phyloP scores from a whole-genome alignment of 1,139 yeast genomes.

The Insectozyma bohioensis region DNA sequence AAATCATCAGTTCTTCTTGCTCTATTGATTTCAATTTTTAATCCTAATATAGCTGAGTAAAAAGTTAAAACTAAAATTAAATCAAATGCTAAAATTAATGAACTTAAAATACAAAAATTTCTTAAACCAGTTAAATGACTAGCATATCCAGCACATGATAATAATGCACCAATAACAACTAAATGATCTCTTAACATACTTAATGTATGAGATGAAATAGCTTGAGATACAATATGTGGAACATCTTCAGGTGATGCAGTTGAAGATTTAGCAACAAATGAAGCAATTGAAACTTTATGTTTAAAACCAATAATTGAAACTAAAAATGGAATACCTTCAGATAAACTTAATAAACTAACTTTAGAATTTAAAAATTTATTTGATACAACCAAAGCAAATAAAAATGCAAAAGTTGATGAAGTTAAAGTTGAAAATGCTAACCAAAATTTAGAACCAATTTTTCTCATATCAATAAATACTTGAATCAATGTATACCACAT shows the following conservation, averaged over 20 bases:
- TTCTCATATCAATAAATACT: slow-evolving; percentile 78
- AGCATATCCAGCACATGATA: slow-evolving; percentile 68
- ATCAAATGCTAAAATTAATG: slow-evolving; percentile 74
- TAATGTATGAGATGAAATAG: slow-evolving; percentile 67
- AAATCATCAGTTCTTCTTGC: slow-evolving; percentile 84
- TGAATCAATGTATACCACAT: slow-evolving; percentile 86
- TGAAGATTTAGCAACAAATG: slow-evolving; percentile 53
- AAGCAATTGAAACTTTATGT: slow-evolving; percentile 76
- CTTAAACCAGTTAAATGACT: slow-evolving; percentile 71
- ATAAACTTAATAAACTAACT: slow-evolving; percentile 72
- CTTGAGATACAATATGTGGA: slow-evolving; percentile 49
- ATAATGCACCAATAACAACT: slow-evolving; percentile 71
- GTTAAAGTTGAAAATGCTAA: slow-evolving; percentile 79
- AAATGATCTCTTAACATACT: slow-evolving; percentile 78
- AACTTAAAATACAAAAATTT: slow-evolving; percentile 79
- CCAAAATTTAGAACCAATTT: slow-evolving; percentile 86
- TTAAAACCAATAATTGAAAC: slow-evolving; percentile 94
- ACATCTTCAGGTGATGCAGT: slow-evolving; percentile 39
- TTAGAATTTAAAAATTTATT: slow-evolving; percentile 52
- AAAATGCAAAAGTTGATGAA: slow-evolving; percentile 82
- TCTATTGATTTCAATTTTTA: slow-evolving; percentile 86
- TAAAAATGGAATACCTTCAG: slow-evolving; percentile 92
- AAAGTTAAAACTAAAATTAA: slow-evolving; percentile 76
- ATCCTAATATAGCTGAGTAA: slow-evolving; percentile 79
- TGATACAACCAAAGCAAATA: slow-evolving; percentile 75